A percentile compares a stretch with the other conserved stretches of the same genome.
Conservation (phyloP, 139 green algal genomes). For the Volvox reticuliferus region DNA sequence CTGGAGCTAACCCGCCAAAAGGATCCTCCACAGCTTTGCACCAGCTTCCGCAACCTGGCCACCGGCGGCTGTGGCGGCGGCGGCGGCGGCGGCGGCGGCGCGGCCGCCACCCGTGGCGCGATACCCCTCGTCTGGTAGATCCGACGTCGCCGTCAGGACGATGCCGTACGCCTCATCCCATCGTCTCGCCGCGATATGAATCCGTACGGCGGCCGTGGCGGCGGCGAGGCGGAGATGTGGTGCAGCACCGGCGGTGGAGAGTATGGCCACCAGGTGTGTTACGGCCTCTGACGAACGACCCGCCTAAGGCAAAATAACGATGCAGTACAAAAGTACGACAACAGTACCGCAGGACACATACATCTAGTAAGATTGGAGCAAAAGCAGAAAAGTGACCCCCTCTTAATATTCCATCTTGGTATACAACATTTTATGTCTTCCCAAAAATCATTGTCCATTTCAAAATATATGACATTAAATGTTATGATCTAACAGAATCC, state of each 20-base stretch:
- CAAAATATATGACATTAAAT: no score
- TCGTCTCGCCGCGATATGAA: not conserved
- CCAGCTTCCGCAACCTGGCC: not conserved
- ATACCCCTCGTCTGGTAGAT: constrained; percentile 38
- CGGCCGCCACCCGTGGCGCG: no score
- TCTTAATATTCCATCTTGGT: no score
- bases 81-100: not conserved
- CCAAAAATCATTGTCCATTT: no score
- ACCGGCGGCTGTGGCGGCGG: not conserved
- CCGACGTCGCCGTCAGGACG: constrained; percentile 14
- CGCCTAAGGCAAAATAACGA: not conserved
- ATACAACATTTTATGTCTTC: no score
- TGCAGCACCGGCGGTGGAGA: not conserved
- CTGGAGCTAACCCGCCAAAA: constrained; percentile 50
- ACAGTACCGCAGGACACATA: no score
- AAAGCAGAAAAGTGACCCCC: no score
- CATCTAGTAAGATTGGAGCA: no score
- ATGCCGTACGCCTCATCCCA: constrained; percentile 45
- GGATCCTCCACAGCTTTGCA: constrained; percentile 53
- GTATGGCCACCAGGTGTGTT: not conserved
- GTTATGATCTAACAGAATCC: no score
- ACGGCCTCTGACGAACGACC: not conserved
- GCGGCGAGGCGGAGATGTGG: constrained; percentile 1
- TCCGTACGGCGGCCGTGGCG: constrained; percentile 28
- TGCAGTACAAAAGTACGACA: not conserved